phyloP scores from a whole-genome alignment of 2,329 filamentous ascomycete species.

The Pseudocercospora cruenta region DNA sequence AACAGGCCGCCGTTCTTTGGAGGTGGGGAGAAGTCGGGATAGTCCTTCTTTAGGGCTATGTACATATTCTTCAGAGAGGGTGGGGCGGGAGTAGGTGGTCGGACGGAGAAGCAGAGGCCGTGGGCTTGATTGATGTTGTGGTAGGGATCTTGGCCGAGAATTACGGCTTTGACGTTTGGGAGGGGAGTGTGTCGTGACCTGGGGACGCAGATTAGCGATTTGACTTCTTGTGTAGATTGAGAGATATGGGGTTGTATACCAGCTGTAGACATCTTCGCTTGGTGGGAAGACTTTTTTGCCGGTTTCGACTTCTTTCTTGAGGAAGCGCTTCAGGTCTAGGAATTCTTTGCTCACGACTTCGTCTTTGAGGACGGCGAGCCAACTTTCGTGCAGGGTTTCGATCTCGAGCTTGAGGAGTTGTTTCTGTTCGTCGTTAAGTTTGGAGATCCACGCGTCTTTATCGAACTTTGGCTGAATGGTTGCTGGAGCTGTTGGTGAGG shows the following conservation, averaged over 20 bases:
- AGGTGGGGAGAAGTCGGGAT: constrained; percentile 74
- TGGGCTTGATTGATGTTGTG: constrained; percentile 96
- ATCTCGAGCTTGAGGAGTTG: constrained; percentile 86
- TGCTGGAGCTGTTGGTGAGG: constrained; percentile 38
- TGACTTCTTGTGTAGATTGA: neutral
- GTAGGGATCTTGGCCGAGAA: constrained; percentile 95
- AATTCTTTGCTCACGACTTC: constrained; percentile 81
- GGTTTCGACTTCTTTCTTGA: constrained; percentile 73
- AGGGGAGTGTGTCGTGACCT: constrained; percentile 96
- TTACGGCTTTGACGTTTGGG: constrained; percentile 84
- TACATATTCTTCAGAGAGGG: constrained; percentile 95
- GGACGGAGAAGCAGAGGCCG: constrained; percentile 93
- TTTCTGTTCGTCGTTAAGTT: constrained; percentile 79
- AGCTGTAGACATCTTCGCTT: constrained; percentile 87
- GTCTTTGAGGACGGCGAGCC: constrained; percentile 86
- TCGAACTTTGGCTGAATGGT: constrained; percentile 65
- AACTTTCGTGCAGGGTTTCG: constrained; percentile 86
- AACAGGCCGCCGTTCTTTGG: constrained; percentile 79
- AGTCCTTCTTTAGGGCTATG: constrained; percentile 83
- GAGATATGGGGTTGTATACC: constrained; percentile 57
- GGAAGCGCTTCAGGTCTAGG: constrained; percentile 82
- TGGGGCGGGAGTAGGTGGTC: constrained; percentile 82
- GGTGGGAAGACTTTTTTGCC: constrained; percentile 87
- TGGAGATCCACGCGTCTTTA: constrained; percentile 86
- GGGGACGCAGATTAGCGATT: constrained; percentile 11